Conservation (phyloP, 495 filamentous ascomycete species). For the Podospora pseudoanserina region DNA sequence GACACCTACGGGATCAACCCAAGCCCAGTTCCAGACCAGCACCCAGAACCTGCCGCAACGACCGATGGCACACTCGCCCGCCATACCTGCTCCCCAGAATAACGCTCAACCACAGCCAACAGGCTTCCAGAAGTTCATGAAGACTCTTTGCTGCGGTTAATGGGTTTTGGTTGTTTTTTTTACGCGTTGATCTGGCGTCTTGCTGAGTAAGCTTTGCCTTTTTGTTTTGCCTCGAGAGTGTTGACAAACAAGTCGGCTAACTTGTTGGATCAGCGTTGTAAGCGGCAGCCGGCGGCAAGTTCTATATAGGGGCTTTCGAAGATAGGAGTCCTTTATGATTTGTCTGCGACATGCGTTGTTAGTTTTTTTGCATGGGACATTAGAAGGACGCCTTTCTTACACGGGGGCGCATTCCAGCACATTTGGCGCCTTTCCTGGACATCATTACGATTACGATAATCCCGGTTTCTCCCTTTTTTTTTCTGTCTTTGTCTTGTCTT, state of each 20-base stretch:
- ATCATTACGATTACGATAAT: slow-evolving; percentile 32
- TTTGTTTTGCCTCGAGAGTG: not conserved
- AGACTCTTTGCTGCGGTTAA: slow-evolving; percentile 77
- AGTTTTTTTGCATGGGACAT: slow-evolving; percentile 34
- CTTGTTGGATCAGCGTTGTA: slow-evolving; percentile 5
- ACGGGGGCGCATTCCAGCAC: slow-evolving; percentile 27
- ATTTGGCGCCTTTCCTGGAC: slow-evolving; percentile 22
- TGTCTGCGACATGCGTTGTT: slow-evolving; percentile 27
- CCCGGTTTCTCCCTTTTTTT: slow-evolving; percentile 20
- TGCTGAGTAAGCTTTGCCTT: slow-evolving; percentile 18
- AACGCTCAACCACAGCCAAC: slow-evolving; percentile 49
- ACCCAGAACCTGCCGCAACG: slow-evolving; percentile 74
- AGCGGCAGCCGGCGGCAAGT: slow-evolving; percentile 15
- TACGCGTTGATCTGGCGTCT: slow-evolving; percentile 16
- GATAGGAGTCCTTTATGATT: slow-evolving; percentile 29
- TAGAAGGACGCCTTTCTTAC: slow-evolving; percentile 34
- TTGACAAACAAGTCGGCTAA: not conserved
- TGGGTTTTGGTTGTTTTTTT: slow-evolving; percentile 18
- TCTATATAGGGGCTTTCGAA: slow-evolving; percentile 26
- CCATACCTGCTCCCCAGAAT: slow-evolving; percentile 44
- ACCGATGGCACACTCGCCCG: slow-evolving; percentile 56
- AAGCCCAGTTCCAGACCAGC: slow-evolving; percentile 88
- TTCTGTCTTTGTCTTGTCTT: slow-evolving; percentile 7
- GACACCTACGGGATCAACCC: slow-evolving; percentile 78
- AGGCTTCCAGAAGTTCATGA: slow-evolving; percentile 72